Evolutionary conservation across 345 rosid genomes (phyloP), one percentile per base, ranked within the genome.

Genomic region (Pugionium cornutum): DNA sequence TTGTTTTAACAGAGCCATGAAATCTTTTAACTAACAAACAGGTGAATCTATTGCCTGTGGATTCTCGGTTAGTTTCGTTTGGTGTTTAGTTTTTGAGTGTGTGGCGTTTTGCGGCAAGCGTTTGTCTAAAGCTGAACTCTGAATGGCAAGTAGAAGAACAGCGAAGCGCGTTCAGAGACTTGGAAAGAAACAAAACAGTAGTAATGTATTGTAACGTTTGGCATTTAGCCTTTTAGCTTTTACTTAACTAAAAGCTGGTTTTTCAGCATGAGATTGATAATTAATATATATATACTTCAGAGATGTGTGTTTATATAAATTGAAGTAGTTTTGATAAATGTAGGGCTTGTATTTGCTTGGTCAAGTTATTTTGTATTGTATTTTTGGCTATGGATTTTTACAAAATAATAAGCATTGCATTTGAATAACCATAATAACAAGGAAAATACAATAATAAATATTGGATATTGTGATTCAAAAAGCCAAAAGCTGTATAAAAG

Each of bases 31-130:
- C 75, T 70, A 63, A 70, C 69, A 70, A 55, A 70, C 69, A 47
- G 75, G 75, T 41, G 69, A 62, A 37, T 46, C 32, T 61, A 42
- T 60, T 42, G 50, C 55, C 42, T 61, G 74, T 70, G 68, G 48
- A 5, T 53, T 62, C 41, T 62, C 44, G 30, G 35, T 51, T 59
- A 58, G 66, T 51, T 52, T 50, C 33, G 51, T 52, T 9, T 42
- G 7, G 60, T 60, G 36, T 53, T 30, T 51, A 44, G 68, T 53
- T 25, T 55, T 26, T 1, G 43, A 34, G 36, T 47, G 50, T 27
- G 44, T 67, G 49, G 62, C 29, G 41, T 51, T 47, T 56, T 67
- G 30, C 46, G 46, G 33, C 33, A 35, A 35, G 51, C 52, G 58
- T 69, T 53, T 69, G 57, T 37, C 50, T 62, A 70, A 43, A 37